Evolutionary conservation across 257 asterid genomes (phyloP).

Genomic region (Nicotiana tabacum): DNA sequence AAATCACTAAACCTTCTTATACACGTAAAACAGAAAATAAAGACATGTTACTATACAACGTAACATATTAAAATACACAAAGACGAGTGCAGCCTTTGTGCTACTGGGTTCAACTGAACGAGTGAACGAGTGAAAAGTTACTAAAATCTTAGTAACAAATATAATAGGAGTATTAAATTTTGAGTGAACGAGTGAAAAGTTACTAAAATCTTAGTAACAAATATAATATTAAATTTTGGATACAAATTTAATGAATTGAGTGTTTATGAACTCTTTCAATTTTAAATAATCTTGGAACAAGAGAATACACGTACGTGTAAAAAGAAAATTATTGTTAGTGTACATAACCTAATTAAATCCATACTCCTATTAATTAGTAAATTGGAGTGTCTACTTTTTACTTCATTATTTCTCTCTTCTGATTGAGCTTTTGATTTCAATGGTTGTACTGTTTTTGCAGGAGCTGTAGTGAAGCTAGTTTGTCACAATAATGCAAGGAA

Average conservation of each 20-base stretch:
- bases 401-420: background rate
- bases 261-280: no score
- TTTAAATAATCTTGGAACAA: no score
- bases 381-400: background rate
- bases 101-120: background rate
- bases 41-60: background rate
- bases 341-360: background rate
- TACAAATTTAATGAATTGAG: no score
- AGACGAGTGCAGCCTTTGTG: background rate
- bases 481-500: constrained; percentile 23
- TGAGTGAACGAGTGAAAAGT: background rate
- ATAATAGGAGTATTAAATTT: no score
- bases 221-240: no score
- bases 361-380: no score
- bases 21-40: background rate
- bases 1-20: no score
- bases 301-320: no score
- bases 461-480: background rate
- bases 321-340: background rate
- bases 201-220: no score
- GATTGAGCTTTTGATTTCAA: background rate
- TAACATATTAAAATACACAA: background rate
- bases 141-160: no score
- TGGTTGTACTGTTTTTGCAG: background rate
- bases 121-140: no score